These are phyloP conservation scores for Hygrophila difformis DNA, from an alignment of 257 asterid species.

Conservation along the genomic window DNA sequence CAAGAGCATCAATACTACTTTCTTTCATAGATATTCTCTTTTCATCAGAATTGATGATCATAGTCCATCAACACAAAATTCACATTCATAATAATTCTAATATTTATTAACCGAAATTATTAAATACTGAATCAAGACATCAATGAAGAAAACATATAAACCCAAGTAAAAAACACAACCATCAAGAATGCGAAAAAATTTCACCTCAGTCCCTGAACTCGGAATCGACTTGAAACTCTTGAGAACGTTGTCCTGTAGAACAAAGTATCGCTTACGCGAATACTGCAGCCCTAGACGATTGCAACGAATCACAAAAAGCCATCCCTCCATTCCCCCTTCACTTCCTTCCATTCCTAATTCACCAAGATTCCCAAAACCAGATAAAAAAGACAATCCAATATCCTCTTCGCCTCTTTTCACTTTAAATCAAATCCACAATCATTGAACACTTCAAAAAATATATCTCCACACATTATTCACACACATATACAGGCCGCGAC, in stretches of 20 bases:
- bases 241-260: slow-evolving; percentile 74
- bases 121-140: too few relatives aligned
- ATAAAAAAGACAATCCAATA: slow-evolving; percentile 21
- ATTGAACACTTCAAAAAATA: too few relatives aligned
- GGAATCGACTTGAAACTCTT: slow-evolving; percentile 78
- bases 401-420: slow-evolving; percentile 10
- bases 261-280: slow-evolving; percentile 80
- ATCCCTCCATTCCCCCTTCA: slow-evolving; percentile 77
- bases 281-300: slow-evolving; percentile 73
- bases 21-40: too few relatives aligned
- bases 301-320: slow-evolving; percentile 73
- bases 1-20: too few relatives aligned
- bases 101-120: too few relatives aligned
- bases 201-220: slow-evolving; percentile 51
- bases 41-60: too few relatives aligned
- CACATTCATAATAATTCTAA: too few relatives aligned
- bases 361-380: neutral
- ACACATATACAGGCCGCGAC: neutral
- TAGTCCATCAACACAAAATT: too few relatives aligned
- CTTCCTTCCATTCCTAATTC: slow-evolving; percentile 36
- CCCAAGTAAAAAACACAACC: too few relatives aligned
- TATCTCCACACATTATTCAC: slow-evolving; percentile 15
- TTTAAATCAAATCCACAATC: slow-evolving; percentile 20
- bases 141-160: too few relatives aligned
- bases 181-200: neutral